phyloP scores from a whole-genome alignment of 305 asterid species.

The Solanum hybrid region DNA sequence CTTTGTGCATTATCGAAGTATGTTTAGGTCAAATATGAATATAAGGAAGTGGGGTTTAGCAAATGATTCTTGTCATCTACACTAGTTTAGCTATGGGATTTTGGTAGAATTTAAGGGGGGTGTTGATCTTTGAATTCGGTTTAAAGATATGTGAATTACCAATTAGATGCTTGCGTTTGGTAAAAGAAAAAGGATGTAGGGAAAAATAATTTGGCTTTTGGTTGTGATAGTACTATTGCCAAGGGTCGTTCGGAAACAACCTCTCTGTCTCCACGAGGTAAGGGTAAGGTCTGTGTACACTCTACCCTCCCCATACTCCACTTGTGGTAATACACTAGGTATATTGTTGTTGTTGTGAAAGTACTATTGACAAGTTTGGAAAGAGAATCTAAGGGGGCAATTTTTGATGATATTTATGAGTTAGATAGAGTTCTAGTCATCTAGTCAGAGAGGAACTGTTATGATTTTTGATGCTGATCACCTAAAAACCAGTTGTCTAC shows the following conservation, averaged over 20 bases:
- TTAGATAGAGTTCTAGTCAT: background rate
- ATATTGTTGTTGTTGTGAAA: background rate
- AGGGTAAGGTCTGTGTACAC: background rate
- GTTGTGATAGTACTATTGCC: background rate
- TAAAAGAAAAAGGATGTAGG: background rate
- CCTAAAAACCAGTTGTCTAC: background rate
- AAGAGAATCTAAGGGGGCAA: background rate
- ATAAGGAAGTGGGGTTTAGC: background rate
- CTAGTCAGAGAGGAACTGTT: background rate
- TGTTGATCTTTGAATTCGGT: background rate
- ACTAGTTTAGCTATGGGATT: background rate
- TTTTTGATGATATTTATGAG: background rate
- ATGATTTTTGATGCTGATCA: background rate
- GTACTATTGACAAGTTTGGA: background rate
- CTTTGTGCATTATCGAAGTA: background rate
- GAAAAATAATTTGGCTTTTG: background rate
- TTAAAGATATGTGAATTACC: background rate
- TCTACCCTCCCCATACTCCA: background rate
- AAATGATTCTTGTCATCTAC: background rate
- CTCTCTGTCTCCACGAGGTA: background rate
- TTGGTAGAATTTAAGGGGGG: background rate
- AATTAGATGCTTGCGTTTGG: background rate
- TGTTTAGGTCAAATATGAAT: background rate
- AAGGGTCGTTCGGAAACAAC: background rate
- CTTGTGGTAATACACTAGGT: background rate